Percentiles rank a stretch among this genome's conserved stretches.
Conservation (phyloP, 2,329 filamentous ascomycete species). For the Cordyceps cateniannulata region DNA sequence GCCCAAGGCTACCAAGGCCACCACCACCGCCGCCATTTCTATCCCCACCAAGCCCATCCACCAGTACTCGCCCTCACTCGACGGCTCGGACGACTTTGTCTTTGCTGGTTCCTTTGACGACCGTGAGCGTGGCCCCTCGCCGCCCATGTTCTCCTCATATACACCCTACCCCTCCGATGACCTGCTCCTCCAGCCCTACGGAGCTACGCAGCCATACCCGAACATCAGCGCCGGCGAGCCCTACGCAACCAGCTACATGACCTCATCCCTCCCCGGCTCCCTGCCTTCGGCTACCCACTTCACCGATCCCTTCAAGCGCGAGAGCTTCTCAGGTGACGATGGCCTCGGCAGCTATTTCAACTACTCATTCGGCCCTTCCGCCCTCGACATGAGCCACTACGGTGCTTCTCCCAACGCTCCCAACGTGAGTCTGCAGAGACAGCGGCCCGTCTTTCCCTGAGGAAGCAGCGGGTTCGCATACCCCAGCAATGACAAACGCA, state of each 20-base stretch:
- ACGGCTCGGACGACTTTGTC: conserved; percentile 57
- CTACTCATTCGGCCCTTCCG: conserved; percentile 62
- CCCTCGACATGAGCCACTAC: conserved; percentile 55
- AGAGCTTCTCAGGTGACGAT: conserved; percentile 47
- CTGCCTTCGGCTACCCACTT: conserved; percentile 61
- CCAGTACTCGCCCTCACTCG: conserved; percentile 57
- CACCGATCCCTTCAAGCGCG: conserved; percentile 60
- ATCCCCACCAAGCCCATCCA: conserved; percentile 34
- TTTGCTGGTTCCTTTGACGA: conserved; percentile 56
- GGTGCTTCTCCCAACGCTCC: conserved; percentile 62
- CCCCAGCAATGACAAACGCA: conserved; percentile 30
- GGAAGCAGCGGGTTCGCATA: conserved; percentile 28
- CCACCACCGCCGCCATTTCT: conserved; percentile 13
- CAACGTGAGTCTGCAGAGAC: conserved; percentile 58
- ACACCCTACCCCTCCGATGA: conserved; percentile 63
- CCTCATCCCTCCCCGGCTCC: conserved; percentile 47
- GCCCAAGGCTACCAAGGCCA: conserved; percentile 16
- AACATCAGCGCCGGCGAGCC: conserved; percentile 44
- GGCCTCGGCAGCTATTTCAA: conserved; percentile 60
- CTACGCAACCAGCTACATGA: conserved; percentile 48
- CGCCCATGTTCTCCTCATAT: conserved; percentile 59
- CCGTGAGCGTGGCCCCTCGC: conserved; percentile 64
- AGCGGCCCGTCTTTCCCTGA: conserved; percentile 9
- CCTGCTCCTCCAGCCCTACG: conserved; percentile 54
- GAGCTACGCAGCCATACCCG: conserved; percentile 45